Base-by-base conservation (phyloP, 2,329 filamentous ascomycete species). In the Drechslerella stenobrocha region DNA sequence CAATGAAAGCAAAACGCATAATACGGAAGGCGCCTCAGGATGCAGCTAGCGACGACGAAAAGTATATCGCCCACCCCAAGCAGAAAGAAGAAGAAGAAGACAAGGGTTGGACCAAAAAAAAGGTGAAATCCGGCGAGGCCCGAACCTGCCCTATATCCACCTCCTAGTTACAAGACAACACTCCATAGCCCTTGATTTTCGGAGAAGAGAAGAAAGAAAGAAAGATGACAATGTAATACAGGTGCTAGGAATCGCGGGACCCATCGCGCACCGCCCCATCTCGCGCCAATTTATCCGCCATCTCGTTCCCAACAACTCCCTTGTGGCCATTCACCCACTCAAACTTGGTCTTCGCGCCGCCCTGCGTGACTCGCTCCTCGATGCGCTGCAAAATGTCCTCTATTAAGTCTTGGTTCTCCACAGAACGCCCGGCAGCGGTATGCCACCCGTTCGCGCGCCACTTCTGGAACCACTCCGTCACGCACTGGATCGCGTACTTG, bases 251-350 rank as follows among this genome's bases (percentile, higher is more conserved):
- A 13, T 3, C 34, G 15, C 11, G 11, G 3, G 15, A 18, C 4
- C 7, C 18, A 42, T 37, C 34, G 13, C 63, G 24, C 11, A 56
- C 57, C 22, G 63, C 63, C 2, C 63, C 63, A 22, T 67, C 63
- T 23, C 63, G 60, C 48, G 63, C 63, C 34, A 67, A 24, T 23
- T 60, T 67, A 30, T 67, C 63, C n/a, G 63, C 63, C 63, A 67
- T 67, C 37, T 67, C 63, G 23, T 67, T 67, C 22, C 63, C 63
- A 1, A 67, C 63, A 20, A 60, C 55, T 11, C 80, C 80, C 23
- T 81, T 81, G 75, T 98, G 93, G 0, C 90, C 93, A 77, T 95
- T 96, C 46, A 96, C 85, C 91, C 91, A 97, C 70, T 85, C 81
- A 73, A 96, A 93, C 55, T 82, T 78, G 0, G 89, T 95, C 71